Evolutionary conservation across 495 filamentous ascomycete species (phyloP).

Genomic region (Penicillium taxi): DNA sequence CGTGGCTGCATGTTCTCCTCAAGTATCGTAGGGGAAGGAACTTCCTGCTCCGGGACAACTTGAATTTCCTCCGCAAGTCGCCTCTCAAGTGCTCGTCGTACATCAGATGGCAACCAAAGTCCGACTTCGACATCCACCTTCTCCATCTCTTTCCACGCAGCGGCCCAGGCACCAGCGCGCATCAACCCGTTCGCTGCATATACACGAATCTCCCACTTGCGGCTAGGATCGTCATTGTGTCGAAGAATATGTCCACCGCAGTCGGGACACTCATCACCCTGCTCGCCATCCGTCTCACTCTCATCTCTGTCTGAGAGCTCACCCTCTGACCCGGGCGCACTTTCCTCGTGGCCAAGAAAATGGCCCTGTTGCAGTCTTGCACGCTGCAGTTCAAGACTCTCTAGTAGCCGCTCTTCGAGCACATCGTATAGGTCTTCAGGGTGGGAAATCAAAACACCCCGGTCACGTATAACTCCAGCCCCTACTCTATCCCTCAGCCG

Average conservation of each 20-base stretch:
- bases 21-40: not conserved
- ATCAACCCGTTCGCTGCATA: constrained; percentile 93
- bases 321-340: constrained; percentile 27
- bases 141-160: constrained; percentile 96
- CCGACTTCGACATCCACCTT: constrained; percentile 88
- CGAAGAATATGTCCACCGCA: constrained; percentile 49
- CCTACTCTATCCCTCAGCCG: constrained; percentile 69
- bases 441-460: constrained; percentile 81
- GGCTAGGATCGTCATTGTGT: constrained; percentile 35
- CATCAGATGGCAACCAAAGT: constrained; percentile 54
- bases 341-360: constrained; percentile 39
- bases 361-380: constrained; percentile 76
- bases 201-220: constrained; percentile 76
- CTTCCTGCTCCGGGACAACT: not conserved
- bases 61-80: constrained; percentile 20
- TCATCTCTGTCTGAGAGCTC: constrained; percentile 23
- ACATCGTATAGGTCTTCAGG: constrained; percentile 86
- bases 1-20: not conserved
- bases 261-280: constrained; percentile 51
- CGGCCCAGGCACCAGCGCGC: constrained; percentile 83
- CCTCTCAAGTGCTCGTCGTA: constrained; percentile 41
- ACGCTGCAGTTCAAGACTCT: constrained; percentile 70
- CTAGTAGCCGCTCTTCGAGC: constrained; percentile 84
- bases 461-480: constrained; percentile 60
- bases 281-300: constrained; percentile 28